Base-by-base conservation (phyloP, 208 protist species). In the Crithidia expoeki region DNA sequence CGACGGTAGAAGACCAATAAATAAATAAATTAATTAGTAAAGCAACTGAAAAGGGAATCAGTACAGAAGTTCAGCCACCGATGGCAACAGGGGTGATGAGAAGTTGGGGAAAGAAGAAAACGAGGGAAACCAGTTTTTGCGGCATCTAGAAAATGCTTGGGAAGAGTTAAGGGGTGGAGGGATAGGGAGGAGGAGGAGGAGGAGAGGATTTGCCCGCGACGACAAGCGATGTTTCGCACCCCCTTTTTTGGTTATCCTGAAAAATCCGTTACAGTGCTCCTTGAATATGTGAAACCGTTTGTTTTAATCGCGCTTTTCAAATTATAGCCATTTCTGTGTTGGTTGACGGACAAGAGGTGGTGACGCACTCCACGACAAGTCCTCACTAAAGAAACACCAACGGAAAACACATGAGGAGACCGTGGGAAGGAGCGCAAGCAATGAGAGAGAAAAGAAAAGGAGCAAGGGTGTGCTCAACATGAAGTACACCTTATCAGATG, bases 361-460 rank as follows among this genome's bases (percentile, higher is more conserved):
- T 25, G 46, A 23, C n/a, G 5, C 46, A 23, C 46, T 50, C 46
- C 46, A 50, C 36, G 36, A 40, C 36, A 14, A 40, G 5, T 40
- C 12, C 36, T 40, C 36, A 40, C 36, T 25, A 19, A 25, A 46
- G 40, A 61, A 47, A n/a, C 14, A 46, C n/a, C n/a, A 25, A 62
- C 7, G 62, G 42, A 60, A 33, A 64, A 71, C 50, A 21, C 2
- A 19, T 23, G 28, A 34, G 33, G 17, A 42, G 19, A 34, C 3
- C 25, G 28, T 5, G 21, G 44, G n/a, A 21, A 68, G 21, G 6
- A 34, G 32, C 30, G 34, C 23, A 5, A 16, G 32, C 27, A 68
- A 57, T 59, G 47, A 28, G n/a, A 50, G 47, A 46, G 62, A 46
- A 23, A 32, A 68, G n/a, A 32, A 55, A 49, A 27, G 27, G 14